These are phyloP conservation scores for Aspergillus cavernicola DNA, from an alignment of 495 filamentous ascomycete genomes.

Conservation along the genomic window DNA sequence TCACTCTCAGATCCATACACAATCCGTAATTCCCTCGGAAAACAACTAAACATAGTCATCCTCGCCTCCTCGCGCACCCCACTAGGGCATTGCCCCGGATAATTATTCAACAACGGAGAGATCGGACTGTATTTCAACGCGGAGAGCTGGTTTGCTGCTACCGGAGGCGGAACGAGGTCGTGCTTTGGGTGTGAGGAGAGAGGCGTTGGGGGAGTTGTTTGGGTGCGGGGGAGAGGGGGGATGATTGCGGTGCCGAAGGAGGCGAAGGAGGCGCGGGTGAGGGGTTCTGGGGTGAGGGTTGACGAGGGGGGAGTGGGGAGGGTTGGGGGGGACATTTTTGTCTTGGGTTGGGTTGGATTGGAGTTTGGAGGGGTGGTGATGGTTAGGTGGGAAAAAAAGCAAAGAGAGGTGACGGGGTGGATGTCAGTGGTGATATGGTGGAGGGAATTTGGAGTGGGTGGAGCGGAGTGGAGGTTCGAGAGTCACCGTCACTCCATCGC, in stretches of 20 bases:
- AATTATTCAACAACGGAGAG: slow-evolving; percentile 64
- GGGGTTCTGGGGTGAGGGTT: slow-evolving; percentile 50
- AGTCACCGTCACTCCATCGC: slow-evolving; percentile 10
- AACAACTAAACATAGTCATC: slow-evolving; percentile 89
- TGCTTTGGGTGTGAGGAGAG: slow-evolving; percentile 39
- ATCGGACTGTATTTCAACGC: slow-evolving; percentile 83
- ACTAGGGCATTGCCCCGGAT: slow-evolving; percentile 62
- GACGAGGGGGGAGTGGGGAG: slow-evolving; percentile 31
- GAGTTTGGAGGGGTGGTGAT: not conserved
- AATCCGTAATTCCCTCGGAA: slow-evolving; percentile 55
- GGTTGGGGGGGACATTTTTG: slow-evolving; percentile 25
- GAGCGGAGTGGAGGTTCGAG: slow-evolving; percentile 7
- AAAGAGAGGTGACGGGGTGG: not conserved
- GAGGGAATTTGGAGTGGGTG: not conserved
- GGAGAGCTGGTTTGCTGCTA: slow-evolving; percentile 76
- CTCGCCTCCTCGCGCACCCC: slow-evolving; percentile 53
- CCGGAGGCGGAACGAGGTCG: slow-evolving; percentile 26
- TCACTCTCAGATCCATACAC: no score
- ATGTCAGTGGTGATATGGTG: not conserved
- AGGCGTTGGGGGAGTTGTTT: slow-evolving; percentile 40
- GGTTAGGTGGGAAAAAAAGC: not conserved
- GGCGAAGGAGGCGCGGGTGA: slow-evolving; percentile 64
- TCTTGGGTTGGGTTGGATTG: not conserved
- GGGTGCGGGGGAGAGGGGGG: slow-evolving; percentile 57
- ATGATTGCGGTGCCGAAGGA: slow-evolving; percentile 80